phyloP scores from a whole-genome alignment of 2,329 filamentous ascomycete genomes.

The Alternaria longipes region DNA sequence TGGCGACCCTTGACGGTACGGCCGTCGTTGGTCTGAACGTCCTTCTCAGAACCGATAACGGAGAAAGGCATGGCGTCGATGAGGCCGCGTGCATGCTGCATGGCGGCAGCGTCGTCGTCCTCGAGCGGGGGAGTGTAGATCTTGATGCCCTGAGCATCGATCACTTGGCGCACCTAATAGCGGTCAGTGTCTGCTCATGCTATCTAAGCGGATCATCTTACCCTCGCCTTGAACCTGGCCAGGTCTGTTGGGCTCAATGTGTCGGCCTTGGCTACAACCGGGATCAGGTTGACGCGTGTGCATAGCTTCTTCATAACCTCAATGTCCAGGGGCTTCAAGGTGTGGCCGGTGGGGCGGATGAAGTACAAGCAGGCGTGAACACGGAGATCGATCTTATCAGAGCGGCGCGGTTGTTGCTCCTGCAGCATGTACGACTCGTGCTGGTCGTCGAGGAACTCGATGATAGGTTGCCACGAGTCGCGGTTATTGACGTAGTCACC shows the following conservation, averaged over 20 bases:
- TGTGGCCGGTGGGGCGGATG: slow-evolving; percentile 97
- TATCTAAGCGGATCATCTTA: slow-evolving; percentile 57
- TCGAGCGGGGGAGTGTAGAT: slow-evolving; percentile 98
- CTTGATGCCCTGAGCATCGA: slow-evolving; percentile 99
- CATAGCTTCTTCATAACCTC: slow-evolving; percentile 99
- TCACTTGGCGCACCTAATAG: slow-evolving; percentile 84
- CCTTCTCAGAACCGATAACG: slow-evolving; percentile 98
- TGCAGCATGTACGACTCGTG: slow-evolving; percentile 99
- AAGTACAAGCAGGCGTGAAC: slow-evolving; percentile 99
- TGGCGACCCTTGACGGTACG: slow-evolving; percentile 99
- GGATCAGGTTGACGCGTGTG: slow-evolving; percentile 97
- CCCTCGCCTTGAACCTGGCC: slow-evolving; percentile 92
- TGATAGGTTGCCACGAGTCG: slow-evolving; percentile 99
- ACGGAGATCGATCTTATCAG: slow-evolving; percentile 99
- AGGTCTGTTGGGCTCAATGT: slow-evolving; percentile 93
- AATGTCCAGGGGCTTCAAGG: slow-evolving; percentile 97
- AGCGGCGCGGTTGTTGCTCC: slow-evolving; percentile 97
- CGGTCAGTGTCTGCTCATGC: slow-evolving; percentile 22
- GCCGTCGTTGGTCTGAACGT: slow-evolving; percentile 94
- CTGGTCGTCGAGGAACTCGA: slow-evolving; percentile 99
- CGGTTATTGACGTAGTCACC: slow-evolving; percentile 99
- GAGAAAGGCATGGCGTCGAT: slow-evolving; percentile 99
- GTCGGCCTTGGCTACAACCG: slow-evolving; percentile 98
- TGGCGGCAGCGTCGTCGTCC: slow-evolving; percentile 96
- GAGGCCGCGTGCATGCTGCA: slow-evolving; percentile 90